Conservation (phyloP, 148 eudicot genomes). For the Silene latifolia region DNA sequence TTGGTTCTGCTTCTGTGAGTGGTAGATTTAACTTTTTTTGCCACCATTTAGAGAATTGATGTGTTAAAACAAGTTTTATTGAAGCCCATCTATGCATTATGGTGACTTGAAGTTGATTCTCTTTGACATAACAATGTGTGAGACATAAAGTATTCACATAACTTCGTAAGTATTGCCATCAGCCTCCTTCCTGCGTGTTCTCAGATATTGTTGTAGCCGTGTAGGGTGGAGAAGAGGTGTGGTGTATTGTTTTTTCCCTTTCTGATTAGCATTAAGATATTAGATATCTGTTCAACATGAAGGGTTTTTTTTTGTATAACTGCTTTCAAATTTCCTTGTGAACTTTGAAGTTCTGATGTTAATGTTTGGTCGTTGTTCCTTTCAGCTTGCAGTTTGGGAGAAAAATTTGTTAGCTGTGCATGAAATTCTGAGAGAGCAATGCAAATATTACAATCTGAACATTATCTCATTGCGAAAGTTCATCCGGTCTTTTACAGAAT, state of each 20-base stretch:
- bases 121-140: no score
- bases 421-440: constrained; percentile 69
- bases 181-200: no score
- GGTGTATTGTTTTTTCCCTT: background rate
- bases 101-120: no score
- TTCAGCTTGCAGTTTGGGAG: constrained; percentile 96
- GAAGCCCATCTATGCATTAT: no score
- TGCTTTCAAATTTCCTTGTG: background rate
- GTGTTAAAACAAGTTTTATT: no score
- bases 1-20: no score
- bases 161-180: no score
- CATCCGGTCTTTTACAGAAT: constrained; percentile 57
- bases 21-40: no score
- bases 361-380: constrained; percentile 18
- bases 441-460: constrained; percentile 43
- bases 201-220: no score
- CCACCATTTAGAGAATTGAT: no score
- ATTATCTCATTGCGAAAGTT: constrained; percentile 56
- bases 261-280: background rate
- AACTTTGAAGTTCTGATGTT: constrained; percentile 9
- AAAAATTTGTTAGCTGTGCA: constrained; percentile 63
- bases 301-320: background rate
- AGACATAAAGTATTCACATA: no score
- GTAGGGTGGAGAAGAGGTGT: background rate
- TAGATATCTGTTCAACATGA: background rate